Percentiles rank a stretch among this genome's conserved stretches.
These are phyloP conservation scores for Pelargonium citronellum DNA, from an alignment of 441 rosid species.

Conservation along the genomic window DNA sequence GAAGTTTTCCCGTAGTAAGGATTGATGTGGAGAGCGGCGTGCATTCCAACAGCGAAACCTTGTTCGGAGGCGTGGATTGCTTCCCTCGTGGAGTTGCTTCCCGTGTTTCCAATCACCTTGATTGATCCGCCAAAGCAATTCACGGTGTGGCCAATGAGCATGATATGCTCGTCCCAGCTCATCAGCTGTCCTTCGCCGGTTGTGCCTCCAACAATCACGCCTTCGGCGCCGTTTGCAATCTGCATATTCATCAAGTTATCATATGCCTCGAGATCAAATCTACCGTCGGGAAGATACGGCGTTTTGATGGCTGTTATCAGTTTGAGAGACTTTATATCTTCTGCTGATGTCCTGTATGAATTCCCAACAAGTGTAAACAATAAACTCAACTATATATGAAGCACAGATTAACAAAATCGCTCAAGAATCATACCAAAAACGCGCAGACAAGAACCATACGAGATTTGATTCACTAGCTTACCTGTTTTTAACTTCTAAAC, in stretches of 20 bases:
- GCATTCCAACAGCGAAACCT: conserved; percentile 92
- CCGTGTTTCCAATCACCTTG: conserved; percentile 82
- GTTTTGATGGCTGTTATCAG: conserved; percentile 83
- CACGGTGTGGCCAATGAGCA: conserved; percentile 82
- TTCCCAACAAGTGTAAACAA: background rate
- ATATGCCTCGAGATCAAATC: conserved; percentile 88
- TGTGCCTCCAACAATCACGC: conserved; percentile 82
- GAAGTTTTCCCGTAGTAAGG: conserved; percentile 91
- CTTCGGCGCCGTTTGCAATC: conserved; percentile 59
- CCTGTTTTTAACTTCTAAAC: conserved; percentile 81
- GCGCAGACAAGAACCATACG: no score
- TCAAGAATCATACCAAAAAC: no score
- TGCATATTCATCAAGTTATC: conserved; percentile 67
- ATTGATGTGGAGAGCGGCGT: conserved; percentile 84
- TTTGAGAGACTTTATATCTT: conserved; percentile 61
- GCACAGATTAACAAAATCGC: background rate
- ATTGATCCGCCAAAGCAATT: conserved; percentile 68
- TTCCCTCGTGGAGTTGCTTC: conserved; percentile 88
- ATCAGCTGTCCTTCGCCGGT: conserved; percentile 91
- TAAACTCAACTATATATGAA: background rate
- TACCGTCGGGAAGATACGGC: conserved; percentile 81
- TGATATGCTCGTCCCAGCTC: conserved; percentile 96
- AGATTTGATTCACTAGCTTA: conserved; percentile 11
- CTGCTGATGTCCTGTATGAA: conserved; percentile 52
- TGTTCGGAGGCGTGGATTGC: conserved; percentile 95